Base-by-base conservation (phyloP, 1,284 basidiomycete species). In the Xerocomus nothofagi region DNA sequence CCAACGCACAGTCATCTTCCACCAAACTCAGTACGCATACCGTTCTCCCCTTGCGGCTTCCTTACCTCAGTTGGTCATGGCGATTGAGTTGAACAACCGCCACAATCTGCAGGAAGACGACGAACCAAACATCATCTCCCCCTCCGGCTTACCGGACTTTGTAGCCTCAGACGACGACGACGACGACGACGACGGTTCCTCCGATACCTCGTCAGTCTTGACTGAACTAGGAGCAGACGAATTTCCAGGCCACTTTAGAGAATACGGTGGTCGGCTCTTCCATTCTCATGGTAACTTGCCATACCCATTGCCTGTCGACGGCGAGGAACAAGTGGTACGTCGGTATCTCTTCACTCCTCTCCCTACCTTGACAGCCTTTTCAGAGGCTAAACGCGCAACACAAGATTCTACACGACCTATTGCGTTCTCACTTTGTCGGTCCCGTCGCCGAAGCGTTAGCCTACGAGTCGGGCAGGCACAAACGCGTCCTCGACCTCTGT, bases 281-380 rank as follows among this genome's bases (percentile, higher is more conserved):
- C 80, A 81, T 73, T 82, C 83, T 63, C 77, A 80, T 74, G 71
- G 71, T 69, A 72, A 71, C 50, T 71, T 68, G 53, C 80, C 78
- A 48, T 88, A 88, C 62, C 82, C 81, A 24, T 68, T 88, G 47
- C 86, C 86, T 39, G 81, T 81, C 6, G 86, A 88, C 66, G 73
- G 75, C 27, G 69, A 70, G 12, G 86, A 88, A 63, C 80, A 81
- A 62, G 67, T 76, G 66, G 86, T 87, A 60, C 39, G 73, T 69
- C 29, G 17, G 15, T 39, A 34, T 41, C 51, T 14, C 30, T 44
- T 32, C 27, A 17, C 17, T 9, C 3, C 26, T 24, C 6, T 30
- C 18, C 14, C 17, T 2, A 15, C 15, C 15, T 49, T 31, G 17
- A 49, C 18, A 20, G 11, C 34, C 45, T 50, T 49, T 53, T 32